Evolutionary conservation across 129 eudicot genomes (phyloP).

Genomic region (Rutidosis leptorrhynchoides): DNA sequence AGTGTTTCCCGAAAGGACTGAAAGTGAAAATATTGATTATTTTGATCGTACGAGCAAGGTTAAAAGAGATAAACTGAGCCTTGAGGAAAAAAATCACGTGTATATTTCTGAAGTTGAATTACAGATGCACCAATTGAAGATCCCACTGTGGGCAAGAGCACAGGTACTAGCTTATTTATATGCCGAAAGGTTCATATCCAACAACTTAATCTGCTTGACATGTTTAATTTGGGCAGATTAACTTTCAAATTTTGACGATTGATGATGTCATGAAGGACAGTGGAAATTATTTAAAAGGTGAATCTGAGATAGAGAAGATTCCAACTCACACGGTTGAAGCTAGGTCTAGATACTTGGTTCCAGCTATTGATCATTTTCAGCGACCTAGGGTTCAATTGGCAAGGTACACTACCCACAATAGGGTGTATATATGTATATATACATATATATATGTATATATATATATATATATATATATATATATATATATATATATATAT

Average conservation of each 20-base stretch:
- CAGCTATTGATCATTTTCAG: conserved; percentile 56
- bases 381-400: conserved; percentile 41
- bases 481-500: too few relatives aligned
- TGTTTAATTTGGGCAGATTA: conserved; percentile 46
- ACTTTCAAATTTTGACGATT: conserved; percentile 40
- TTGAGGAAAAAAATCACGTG: conserved; percentile 69
- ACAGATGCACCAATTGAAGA: conserved; percentile 55
- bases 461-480: too few relatives aligned
- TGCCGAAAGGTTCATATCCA: neutral
- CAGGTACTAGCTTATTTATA: conserved; percentile 41
- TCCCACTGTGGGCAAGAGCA: conserved; percentile 74
- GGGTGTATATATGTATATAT: too few relatives aligned
- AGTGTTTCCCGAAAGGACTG: conserved; percentile 60
- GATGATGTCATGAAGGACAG: conserved; percentile 39
- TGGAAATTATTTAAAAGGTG: conserved; percentile 42
- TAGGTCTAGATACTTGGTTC: conserved; percentile 62
- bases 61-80: conserved; percentile 35
- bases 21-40: conserved; percentile 28
- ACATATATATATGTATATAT: too few relatives aligned
- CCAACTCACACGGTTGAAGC: conserved; percentile 52
- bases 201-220: neutral
- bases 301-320: conserved; percentile 68
- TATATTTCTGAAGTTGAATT: conserved; percentile 77
- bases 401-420: conserved; percentile 51
- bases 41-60: conserved; percentile 32